Conservation (phyloP, 768 basidiomycete genomes). For the Harrya chromipes region DNA sequence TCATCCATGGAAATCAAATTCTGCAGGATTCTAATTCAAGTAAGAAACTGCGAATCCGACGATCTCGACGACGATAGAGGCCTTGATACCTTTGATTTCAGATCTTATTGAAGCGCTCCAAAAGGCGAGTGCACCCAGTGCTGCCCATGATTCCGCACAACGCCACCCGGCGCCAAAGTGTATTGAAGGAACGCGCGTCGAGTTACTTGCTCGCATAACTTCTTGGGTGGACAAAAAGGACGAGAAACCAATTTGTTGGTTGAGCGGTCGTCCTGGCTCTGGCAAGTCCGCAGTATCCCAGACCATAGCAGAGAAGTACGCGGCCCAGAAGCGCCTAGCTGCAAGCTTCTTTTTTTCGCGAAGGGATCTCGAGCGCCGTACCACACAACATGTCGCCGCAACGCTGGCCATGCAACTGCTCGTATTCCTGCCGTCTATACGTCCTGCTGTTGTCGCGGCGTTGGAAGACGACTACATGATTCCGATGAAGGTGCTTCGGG, state of each 20-base stretch:
- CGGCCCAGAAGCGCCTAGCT: constrained; percentile 20
- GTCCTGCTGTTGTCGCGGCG: constrained; percentile 19
- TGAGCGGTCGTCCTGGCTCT: constrained; percentile 25
- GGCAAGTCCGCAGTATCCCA: constrained; percentile 31
- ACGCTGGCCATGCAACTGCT: constrained; percentile 34
- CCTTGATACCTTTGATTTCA: background rate
- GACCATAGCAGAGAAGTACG: constrained; percentile 28
- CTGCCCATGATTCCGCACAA: constrained; percentile 19
- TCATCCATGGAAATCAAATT: constrained; percentile 21
- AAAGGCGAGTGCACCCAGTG: constrained; percentile 17
- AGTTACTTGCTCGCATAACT: constrained; percentile 13
- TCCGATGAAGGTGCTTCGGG: constrained; percentile 27
- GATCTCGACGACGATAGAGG: background rate
- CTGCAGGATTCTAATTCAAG: constrained; percentile 10
- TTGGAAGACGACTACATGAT: constrained; percentile 26
- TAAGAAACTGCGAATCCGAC: background rate
- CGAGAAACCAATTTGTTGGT: constrained; percentile 20
- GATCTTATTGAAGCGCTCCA: constrained; percentile 14
- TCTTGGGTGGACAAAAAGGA: constrained; percentile 13
- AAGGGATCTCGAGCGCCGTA: constrained; percentile 23
- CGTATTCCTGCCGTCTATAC: constrained; percentile 17
- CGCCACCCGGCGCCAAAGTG: constrained; percentile 21
- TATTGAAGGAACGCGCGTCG: constrained; percentile 22
- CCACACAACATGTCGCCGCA: constrained; percentile 24
- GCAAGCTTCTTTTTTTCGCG: constrained; percentile 38